Conservation (phyloP, 2,329 filamentous ascomycete species). For the Cladobotryum mycophilum region DNA sequence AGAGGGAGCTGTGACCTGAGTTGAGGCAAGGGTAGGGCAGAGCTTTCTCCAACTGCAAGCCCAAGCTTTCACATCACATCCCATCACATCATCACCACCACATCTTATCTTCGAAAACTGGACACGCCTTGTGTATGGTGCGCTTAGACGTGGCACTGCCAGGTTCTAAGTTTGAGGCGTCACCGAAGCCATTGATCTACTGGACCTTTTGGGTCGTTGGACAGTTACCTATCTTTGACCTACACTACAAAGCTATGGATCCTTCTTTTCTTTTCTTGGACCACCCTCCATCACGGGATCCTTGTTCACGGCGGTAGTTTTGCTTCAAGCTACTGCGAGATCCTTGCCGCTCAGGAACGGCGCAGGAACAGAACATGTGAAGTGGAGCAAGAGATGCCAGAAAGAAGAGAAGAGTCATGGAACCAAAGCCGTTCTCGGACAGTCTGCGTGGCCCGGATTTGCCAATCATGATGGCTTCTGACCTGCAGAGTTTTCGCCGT, state of each 20-base stretch:
- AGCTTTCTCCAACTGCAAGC: background rate
- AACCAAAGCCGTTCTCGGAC: background rate
- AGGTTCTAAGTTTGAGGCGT: too few relatives aligned
- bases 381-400: background rate
- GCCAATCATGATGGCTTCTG: conserved; percentile 5
- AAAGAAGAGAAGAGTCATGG: conserved; percentile 5
- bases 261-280: conserved; percentile 1
- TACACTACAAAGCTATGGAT: background rate
- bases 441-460: background rate
- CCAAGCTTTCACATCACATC: background rate
- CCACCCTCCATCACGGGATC: conserved; percentile 3
- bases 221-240: too few relatives aligned
- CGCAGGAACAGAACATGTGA: background rate
- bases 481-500: conserved; percentile 6
- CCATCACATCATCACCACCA: too few relatives aligned
- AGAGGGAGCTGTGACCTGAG: too few relatives aligned
- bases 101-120: too few relatives aligned
- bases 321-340: background rate
- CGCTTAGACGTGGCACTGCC: too few relatives aligned
- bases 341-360: background rate
- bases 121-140: too few relatives aligned
- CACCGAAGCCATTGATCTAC: too few relatives aligned
- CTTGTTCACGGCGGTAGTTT: background rate
- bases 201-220: too few relatives aligned
- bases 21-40: background rate